Conservation (phyloP, 1,284 basidiomycete genomes). For the Microstroma glucosiphilum region DNA sequence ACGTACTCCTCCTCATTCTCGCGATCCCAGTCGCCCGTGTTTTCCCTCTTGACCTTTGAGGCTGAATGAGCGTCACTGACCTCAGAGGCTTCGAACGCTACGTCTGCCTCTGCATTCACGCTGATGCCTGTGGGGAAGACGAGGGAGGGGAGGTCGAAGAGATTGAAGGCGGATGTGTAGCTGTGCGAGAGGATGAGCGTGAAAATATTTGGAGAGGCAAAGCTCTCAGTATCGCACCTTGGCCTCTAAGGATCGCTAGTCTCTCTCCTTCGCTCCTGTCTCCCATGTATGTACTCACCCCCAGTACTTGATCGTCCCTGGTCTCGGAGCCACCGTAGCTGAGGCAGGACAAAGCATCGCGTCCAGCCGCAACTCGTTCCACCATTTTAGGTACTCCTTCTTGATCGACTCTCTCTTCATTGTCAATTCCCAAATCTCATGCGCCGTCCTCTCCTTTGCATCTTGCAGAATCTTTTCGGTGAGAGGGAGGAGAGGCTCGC, state of each 20-base stretch:
- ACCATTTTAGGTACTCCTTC: conserved; percentile 15
- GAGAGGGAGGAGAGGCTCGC: neutral
- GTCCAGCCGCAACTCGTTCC: conserved; percentile 23
- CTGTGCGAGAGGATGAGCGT: neutral
- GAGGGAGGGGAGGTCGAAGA: conserved; percentile 28
- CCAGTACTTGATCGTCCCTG: conserved; percentile 13
- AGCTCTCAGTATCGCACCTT: neutral
- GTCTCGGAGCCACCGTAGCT: conserved; percentile 21
- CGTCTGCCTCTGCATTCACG: conserved; percentile 9
- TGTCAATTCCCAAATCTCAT: conserved; percentile 16
- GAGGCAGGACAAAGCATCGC: conserved; percentile 25
- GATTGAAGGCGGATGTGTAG: conserved; percentile 34
- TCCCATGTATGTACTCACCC: no score
- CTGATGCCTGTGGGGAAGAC: conserved; percentile 24
- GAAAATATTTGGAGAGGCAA: neutral
- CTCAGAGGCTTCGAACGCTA: conserved; percentile 17
- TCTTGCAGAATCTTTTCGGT: conserved; percentile 9
- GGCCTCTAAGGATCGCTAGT: no score
- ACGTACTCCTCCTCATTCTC: conserved; percentile 14
- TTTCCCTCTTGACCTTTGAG: no score
- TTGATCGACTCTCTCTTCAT: conserved; percentile 19
- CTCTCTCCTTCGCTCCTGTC: no score
- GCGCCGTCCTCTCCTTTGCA: conserved; percentile 18
- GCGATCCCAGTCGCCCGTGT: neutral
- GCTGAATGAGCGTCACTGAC: neutral